Conservation (phyloP, 2,329 filamentous ascomycete species). For the Metarhizium sp. region DNA sequence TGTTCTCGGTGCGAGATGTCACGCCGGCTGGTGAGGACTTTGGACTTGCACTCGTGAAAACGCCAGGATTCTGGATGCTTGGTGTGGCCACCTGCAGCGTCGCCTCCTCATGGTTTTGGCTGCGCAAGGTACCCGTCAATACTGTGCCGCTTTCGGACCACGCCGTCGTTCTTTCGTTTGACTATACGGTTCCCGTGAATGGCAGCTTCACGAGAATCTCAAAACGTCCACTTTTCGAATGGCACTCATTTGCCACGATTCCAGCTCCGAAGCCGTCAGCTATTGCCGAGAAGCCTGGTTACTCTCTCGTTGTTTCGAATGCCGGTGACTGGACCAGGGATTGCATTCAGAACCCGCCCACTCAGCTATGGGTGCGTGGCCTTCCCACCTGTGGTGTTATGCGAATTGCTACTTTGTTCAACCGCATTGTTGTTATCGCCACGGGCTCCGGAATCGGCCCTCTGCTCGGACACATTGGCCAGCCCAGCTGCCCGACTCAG, state of each 20-base stretch:
- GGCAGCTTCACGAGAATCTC: conserved; percentile 45
- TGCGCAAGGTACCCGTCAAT: conserved; percentile 57
- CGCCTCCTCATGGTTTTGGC: conserved; percentile 62
- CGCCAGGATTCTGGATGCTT: conserved; percentile 57
- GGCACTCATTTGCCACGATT: conserved; percentile 70
- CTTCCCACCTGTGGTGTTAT: conserved; percentile 59
- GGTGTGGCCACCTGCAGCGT: conserved; percentile 54
- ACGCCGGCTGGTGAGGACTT: conserved; percentile 23
- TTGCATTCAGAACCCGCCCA: conserved; percentile 53
- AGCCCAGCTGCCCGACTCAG: conserved; percentile 39
- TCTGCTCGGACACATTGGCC: conserved; percentile 49
- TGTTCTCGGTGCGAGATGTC: conserved; percentile 42
- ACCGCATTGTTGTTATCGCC: conserved; percentile 54
- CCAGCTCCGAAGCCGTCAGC: conserved; percentile 37
- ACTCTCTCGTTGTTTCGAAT: conserved; percentile 61
- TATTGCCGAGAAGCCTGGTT: conserved; percentile 31
- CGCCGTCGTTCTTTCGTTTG: conserved; percentile 62
- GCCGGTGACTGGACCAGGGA: conserved; percentile 66
- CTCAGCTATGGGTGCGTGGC: conserved; percentile 57
- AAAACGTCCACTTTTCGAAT: conserved; percentile 55
- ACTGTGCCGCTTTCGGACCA: conserved; percentile 62
- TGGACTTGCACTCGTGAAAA: conserved; percentile 26
- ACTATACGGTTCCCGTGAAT: conserved; percentile 48
- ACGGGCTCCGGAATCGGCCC: conserved; percentile 69
- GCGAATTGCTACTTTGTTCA: conserved; percentile 57